These are phyloP conservation scores for Ceratobasidium sp. DNA, from an alignment of 1,284 basidiomycete species.

Conservation along the genomic window DNA sequence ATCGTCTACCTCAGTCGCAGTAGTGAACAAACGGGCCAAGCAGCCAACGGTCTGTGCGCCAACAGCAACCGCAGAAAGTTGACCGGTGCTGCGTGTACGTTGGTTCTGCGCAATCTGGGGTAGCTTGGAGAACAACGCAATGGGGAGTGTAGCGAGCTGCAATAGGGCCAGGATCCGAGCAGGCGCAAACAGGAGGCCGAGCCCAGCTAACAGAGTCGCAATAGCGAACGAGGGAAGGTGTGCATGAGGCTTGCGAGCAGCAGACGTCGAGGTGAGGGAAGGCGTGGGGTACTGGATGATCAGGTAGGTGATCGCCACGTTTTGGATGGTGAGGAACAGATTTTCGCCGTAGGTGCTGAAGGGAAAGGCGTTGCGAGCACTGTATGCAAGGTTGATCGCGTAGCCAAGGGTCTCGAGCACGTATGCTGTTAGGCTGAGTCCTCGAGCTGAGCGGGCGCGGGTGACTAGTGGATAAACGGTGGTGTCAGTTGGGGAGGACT, in stretches of 20 bases:
- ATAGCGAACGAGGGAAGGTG: conserved; percentile 56
- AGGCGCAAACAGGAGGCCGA: conserved; percentile 65
- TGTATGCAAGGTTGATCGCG: conserved; percentile 88
- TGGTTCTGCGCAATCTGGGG: conserved; percentile 87
- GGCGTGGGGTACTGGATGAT: conserved; percentile 71
- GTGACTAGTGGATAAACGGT: conserved; percentile 58
- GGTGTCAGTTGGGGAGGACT: background rate
- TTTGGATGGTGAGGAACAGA: conserved; percentile 86
- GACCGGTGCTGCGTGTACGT: conserved; percentile 80
- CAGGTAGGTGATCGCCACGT: conserved; percentile 82
- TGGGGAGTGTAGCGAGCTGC: conserved; percentile 82
- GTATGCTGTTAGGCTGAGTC: conserved; percentile 84
- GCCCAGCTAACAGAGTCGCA: conserved; percentile 56
- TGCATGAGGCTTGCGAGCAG: conserved; percentile 46
- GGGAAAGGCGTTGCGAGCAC: conserved; percentile 83
- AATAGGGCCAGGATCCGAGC: conserved; percentile 66
- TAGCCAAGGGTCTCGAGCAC: conserved; percentile 87
- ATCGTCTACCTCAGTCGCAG: conserved; percentile 86
- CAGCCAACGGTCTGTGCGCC: conserved; percentile 85
- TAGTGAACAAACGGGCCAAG: conserved; percentile 89
- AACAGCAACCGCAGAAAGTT: conserved; percentile 90
- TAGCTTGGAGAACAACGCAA: conserved; percentile 86
- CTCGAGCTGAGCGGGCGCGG: conserved; percentile 76
- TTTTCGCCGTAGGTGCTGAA: conserved; percentile 98
- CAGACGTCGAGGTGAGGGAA: conserved; percentile 50